phyloP scores from a whole-genome alignment of 306 rosid species.

The Abrus precatorius region DNA sequence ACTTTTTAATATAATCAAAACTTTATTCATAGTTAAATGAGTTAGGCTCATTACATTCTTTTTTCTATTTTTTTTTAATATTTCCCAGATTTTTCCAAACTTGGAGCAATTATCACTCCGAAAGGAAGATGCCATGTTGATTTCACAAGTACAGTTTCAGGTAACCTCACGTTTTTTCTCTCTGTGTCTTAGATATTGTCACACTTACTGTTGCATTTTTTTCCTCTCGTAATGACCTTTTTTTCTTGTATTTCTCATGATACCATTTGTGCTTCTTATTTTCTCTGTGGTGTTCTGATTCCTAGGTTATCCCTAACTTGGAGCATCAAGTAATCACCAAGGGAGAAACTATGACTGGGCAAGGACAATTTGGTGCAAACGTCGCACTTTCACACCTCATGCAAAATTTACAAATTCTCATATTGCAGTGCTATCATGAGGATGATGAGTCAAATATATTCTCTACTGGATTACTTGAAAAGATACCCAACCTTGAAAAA shows the following conservation, averaged over 20 bases:
- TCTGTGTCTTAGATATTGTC: not conserved
- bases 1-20: not conserved
- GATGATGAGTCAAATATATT: conserved; percentile 11
- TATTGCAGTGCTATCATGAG: not conserved
- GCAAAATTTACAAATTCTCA: not conserved
- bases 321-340: not conserved
- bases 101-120: not conserved
- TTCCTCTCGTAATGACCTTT: not conserved
- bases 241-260: not conserved
- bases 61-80: not conserved
- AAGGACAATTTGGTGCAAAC: not conserved
- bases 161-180: not conserved
- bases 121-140: conserved; percentile 13
- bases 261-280: not conserved
- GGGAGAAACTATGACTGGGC: not conserved
- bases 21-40: not conserved
- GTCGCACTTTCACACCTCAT: not conserved
- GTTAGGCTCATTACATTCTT: not conserved
- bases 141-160: not conserved
- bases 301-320: not conserved
- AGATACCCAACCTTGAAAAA: not conserved
- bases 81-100: conserved; percentile 6
- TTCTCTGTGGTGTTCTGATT: not conserved
- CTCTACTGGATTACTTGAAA: not conserved
- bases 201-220: not conserved